A percentile compares a stretch with the other conserved stretches of the same genome.
These are phyloP conservation scores for Phytopythium helicoides DNA, from an alignment of 352 stramenopile species.

Conservation along the genomic window DNA sequence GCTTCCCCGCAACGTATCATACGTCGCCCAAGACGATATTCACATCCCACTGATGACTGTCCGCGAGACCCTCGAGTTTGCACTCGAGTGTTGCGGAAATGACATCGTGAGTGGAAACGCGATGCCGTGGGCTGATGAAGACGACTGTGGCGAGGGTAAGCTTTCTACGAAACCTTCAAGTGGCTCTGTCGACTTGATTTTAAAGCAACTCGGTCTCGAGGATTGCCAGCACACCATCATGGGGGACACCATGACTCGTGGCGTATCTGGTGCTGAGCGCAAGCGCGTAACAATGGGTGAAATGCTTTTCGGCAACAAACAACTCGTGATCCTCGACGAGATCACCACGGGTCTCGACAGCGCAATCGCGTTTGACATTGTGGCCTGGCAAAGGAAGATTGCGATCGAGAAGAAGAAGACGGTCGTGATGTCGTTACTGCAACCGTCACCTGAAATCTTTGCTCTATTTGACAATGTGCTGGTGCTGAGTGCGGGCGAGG, in stretches of 20 bases:
- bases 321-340: slow-evolving; percentile 69
- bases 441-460: slow-evolving; percentile 66
- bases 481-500: slow-evolving; percentile 55
- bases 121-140: no score
- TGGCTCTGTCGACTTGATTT: slow-evolving; percentile 25
- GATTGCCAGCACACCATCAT: slow-evolving; percentile 47
- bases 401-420: slow-evolving; percentile 35
- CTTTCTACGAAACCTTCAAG: slow-evolving; percentile 15
- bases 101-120: no score
- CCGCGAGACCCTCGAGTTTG: slow-evolving; percentile 88
- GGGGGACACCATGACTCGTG: slow-evolving; percentile 42
- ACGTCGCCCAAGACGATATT: slow-evolving; percentile 52
- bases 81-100: slow-evolving; percentile 71
- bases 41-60: slow-evolving; percentile 44
- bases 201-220: slow-evolving; percentile 37
- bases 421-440: slow-evolving; percentile 74
- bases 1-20: slow-evolving; percentile 38
- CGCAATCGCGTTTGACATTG: slow-evolving; percentile 55
- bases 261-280: slow-evolving; percentile 81
- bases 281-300: slow-evolving; percentile 90
- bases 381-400: slow-evolving; percentile 25
- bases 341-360: slow-evolving; percentile 57
- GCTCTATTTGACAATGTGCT: slow-evolving; percentile 56
- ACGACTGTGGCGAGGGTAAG: no score
- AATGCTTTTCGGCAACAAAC: slow-evolving; percentile 77